A percentile compares a stretch with the other conserved stretches of the same genome.
These are phyloP conservation scores for Lecanosticta acicola DNA, from an alignment of 2,329 filamentous ascomycete genomes.

Conservation along the genomic window DNA sequence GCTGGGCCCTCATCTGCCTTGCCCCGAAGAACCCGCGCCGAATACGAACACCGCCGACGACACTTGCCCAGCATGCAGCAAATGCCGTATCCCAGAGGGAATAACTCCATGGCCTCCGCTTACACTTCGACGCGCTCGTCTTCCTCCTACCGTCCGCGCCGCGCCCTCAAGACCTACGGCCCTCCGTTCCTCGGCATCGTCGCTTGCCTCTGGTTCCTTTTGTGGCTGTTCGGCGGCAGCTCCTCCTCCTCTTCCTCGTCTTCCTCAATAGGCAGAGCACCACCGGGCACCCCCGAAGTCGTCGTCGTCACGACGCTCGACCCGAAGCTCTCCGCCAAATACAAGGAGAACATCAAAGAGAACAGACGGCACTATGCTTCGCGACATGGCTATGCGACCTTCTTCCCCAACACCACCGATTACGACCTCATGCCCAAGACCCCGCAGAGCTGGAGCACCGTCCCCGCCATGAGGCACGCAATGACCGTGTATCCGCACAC, in stretches of 20 bases:
- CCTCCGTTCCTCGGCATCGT: slow-evolving; percentile 41
- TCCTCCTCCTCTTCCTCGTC: slow-evolving; percentile 15
- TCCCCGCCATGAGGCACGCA: slow-evolving; percentile 84
- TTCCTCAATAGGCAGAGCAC: slow-evolving; percentile 17
- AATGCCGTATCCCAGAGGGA: slow-evolving; percentile 80
- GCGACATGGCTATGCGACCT: slow-evolving; percentile 79
- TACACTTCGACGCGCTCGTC: slow-evolving; percentile 57
- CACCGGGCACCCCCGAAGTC: slow-evolving; percentile 47
- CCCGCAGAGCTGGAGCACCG: slow-evolving; percentile 65
- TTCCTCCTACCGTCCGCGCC: slow-evolving; percentile 19
- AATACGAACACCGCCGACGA: slow-evolving; percentile 2
- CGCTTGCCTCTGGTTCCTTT: slow-evolving; percentile 29
- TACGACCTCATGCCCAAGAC: slow-evolving; percentile 61
- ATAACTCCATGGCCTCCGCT: slow-evolving; percentile 62
- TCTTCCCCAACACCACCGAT: slow-evolving; percentile 70
- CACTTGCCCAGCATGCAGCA: slow-evolving; percentile 47
- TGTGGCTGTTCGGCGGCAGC: slow-evolving; percentile 23
- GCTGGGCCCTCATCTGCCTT: slow-evolving; percentile 1
- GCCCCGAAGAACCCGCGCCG: slow-evolving; percentile 3
- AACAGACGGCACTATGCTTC: slow-evolving; percentile 82
- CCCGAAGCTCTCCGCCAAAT: slow-evolving; percentile 58
- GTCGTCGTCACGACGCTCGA: slow-evolving; percentile 87
- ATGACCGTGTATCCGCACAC: slow-evolving; percentile 72
- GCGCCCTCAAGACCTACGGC: slow-evolving; percentile 32
- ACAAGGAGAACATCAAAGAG: slow-evolving; percentile 67